Percentiles rank a stretch among this genome's conserved stretches.
These are phyloP conservation scores for Thymus quinquecostatus DNA, from an alignment of 257 asterid genomes.

Conservation along the genomic window DNA sequence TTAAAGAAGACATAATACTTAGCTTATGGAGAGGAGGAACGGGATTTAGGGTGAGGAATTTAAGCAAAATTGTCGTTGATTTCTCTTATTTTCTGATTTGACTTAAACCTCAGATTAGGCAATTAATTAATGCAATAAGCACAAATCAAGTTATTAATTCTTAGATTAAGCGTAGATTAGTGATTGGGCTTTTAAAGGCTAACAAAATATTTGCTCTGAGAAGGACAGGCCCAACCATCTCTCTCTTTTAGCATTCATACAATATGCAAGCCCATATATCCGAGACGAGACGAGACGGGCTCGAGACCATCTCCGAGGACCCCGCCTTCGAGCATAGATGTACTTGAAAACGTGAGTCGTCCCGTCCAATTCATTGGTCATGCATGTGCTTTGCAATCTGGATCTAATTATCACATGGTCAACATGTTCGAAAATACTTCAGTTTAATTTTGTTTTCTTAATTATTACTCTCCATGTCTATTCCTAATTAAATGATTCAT, in stretches of 20 bases:
- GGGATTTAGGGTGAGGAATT: neutral
- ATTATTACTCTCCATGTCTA: too few species aligned
- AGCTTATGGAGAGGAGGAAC: neutral
- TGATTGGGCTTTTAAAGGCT: too few species aligned
- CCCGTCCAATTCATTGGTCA: slow-evolving; percentile 51
- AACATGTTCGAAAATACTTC: too few species aligned
- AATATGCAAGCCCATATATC: too few species aligned
- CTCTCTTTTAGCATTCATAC: too few species aligned
- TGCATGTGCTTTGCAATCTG: slow-evolving; percentile 35
- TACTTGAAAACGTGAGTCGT: slow-evolving; percentile 39
- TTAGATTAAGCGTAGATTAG: neutral
- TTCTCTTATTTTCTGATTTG: neutral
- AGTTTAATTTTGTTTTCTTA: too few species aligned
- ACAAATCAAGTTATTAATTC: neutral
- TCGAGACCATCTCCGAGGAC: slow-evolving; percentile 41
- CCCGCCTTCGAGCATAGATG: slow-evolving; percentile 51
- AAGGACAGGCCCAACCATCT: too few species aligned
- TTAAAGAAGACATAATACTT: neutral
- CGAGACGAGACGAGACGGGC: slow-evolving; percentile 26
- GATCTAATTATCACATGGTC: neutral
- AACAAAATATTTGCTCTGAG: too few species aligned
- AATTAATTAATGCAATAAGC: neutral
- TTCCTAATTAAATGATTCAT: too few species aligned
- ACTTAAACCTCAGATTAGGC: neutral
- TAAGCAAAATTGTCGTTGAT: neutral